Base-by-base conservation (phyloP, 176 grass and related monocot genomes). In the Aegilops longissima region DNA sequence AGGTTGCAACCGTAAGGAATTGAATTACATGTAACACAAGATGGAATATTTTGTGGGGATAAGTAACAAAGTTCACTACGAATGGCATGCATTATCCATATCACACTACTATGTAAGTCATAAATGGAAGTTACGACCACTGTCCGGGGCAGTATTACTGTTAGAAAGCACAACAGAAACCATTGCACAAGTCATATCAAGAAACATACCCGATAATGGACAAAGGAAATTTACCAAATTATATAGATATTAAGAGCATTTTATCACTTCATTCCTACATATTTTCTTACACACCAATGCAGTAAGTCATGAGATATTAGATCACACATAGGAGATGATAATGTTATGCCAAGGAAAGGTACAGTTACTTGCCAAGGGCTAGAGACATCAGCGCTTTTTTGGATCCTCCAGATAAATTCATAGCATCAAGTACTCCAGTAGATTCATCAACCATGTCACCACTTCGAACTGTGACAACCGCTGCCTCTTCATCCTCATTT, bases 391-490 rank as follows among this genome's bases (percentile, higher is more conserved):
- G 84, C 33, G 92, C 85, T 84, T 83, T 94, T 86, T 83, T 97
- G 16, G 92, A 92, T 61, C 90, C 94, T 38, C 94, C 94, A 92
- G 92, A 92, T 61, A 97, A 77, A 86, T 94, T 90, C 78, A 97
- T 87, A 5, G 90, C 86, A 1, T 97, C 94, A 70, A 97, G 87
- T 74, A 88, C 79, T 61, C 84, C 94, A 70, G 87, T 88, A 75
- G 92, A 94, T 87, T 97, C 94, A 84, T 97, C 94, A 82, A 97
- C 58, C 79, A 89, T 92, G 34, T 92, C 94, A 77, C 92, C 89
- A 82, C 82, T 94, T 89, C 73, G 69, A 80, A 97, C 82, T 38
- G 89, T 91, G 29, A 97, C 90, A 84, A 90, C 86, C 9, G 49
- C 94, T 44, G 87, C 90, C 52, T 94, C 94, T 74, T 88, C 92